Conservation (phyloP, 768 basidiomycete genomes). For the Pleurotus salmoneostramineus region DNA sequence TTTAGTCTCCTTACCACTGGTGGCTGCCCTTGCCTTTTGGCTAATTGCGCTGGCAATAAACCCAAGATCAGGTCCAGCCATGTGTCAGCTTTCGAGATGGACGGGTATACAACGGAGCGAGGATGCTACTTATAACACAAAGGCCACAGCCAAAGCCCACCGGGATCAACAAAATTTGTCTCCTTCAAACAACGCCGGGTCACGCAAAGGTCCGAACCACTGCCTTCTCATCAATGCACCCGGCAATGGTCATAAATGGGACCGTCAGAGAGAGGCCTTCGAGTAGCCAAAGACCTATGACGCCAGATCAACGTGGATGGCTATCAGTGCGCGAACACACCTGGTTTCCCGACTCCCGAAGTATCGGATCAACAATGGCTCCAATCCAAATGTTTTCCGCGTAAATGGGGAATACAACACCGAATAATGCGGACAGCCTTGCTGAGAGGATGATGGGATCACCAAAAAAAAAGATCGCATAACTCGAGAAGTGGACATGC, state of each 20-base stretch:
- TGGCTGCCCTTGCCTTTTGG: no score
- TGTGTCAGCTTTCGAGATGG: not conserved
- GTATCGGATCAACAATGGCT: not conserved
- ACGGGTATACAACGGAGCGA: not conserved
- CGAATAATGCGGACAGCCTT: not conserved
- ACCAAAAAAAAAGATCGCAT: not conserved
- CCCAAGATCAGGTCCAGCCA: not conserved
- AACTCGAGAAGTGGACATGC: not conserved
- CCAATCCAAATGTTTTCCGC: not conserved
- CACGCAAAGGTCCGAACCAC: no score
- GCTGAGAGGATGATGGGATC: not conserved
- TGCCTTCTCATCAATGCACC: no score
- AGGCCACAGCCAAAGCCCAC: no score
- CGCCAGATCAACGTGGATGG: not conserved
- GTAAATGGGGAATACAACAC: not conserved
- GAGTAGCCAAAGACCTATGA: no score
- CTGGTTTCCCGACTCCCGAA: not conserved
- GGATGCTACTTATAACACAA: no score
- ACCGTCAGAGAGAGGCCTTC: no score
- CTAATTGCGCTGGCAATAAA: no score
- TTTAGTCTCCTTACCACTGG: no score
- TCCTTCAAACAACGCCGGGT: no score
- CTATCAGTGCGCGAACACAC: not conserved
- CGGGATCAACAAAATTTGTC: no score
- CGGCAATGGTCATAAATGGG: no score